These are phyloP conservation scores for Wickerhamiella azymoides DNA, from an alignment of 805 yeast genomes.

Conservation along the genomic window DNA sequence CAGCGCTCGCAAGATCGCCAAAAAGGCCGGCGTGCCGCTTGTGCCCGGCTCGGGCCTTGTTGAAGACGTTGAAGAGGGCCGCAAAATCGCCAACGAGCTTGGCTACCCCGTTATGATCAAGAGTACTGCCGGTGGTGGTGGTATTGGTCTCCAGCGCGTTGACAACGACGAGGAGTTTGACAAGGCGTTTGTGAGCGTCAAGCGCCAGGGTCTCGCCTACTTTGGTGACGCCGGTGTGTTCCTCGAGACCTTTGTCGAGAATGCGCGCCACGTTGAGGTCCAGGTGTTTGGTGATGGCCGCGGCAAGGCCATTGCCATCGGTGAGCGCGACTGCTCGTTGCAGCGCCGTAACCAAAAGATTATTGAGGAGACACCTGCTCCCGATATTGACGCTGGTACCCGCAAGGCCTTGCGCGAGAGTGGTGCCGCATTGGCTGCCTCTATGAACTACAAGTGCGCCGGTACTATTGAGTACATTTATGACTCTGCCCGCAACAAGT, in stretches of 20 bases:
- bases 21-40: slow-evolving; percentile 81
- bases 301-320: slow-evolving; percentile 85
- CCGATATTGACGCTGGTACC: slow-evolving; percentile 71
- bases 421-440: slow-evolving; percentile 67
- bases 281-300: slow-evolving; percentile 94
- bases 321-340: slow-evolving; percentile 94
- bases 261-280: slow-evolving; percentile 91
- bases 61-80: slow-evolving; percentile 57
- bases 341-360: slow-evolving; percentile 95
- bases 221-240: slow-evolving; percentile 95
- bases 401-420: slow-evolving; percentile 64
- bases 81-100: slow-evolving; percentile 53
- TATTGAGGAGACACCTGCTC: slow-evolving; percentile 97
- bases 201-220: slow-evolving; percentile 84
- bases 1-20: slow-evolving; percentile 91
- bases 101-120: slow-evolving; percentile 89
- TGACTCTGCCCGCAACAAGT: slow-evolving; percentile 73
- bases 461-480: slow-evolving; percentile 96
- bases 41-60: slow-evolving; percentile 95
- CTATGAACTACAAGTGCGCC: slow-evolving; percentile 86
- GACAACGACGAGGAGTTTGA: slow-evolving; percentile 70
- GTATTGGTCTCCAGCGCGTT: slow-evolving; percentile 91
- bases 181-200: slow-evolving; percentile 76
- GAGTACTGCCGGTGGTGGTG: slow-evolving; percentile 99
- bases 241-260: slow-evolving; percentile 84